These are phyloP conservation scores for Quercus suber DNA, from an alignment of 306 rosid species.

Conservation along the genomic window DNA sequence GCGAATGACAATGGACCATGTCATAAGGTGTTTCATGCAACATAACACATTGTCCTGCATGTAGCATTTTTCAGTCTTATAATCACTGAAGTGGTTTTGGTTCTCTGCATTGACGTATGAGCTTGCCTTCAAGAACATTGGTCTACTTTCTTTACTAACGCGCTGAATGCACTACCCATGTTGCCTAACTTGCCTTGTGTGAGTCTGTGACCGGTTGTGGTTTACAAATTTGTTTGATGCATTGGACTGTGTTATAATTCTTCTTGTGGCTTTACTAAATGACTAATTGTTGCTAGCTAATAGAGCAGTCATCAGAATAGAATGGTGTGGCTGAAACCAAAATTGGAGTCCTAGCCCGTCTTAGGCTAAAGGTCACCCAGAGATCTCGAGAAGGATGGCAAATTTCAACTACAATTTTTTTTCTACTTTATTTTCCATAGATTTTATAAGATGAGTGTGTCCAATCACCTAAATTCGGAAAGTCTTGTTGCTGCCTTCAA, in stretches of 20 bases:
- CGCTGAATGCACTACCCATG: neutral
- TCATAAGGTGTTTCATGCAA: constrained; percentile 58
- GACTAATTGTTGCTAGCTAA: no score
- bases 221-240: no score
- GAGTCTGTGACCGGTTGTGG: neutral
- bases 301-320: no score
- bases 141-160: no score
- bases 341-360: no score
- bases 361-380: no score
- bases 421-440: neutral
- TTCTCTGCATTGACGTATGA: no score
- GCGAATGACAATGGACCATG: constrained; percentile 85
- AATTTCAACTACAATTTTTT: neutral
- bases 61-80: neutral
- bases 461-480: neutral
- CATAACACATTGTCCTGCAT: constrained; percentile 1
- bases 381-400: neutral
- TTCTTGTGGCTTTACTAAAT: no score
- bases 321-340: no score
- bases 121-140: no score
- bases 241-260: neutral
- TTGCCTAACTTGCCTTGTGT: neutral
- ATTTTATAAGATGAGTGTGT: neutral
- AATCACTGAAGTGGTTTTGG: no score
- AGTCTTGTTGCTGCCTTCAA: neutral